Base-by-base conservation (phyloP, 352 stramenopile species). In the Phytopythium oedochilum region DNA sequence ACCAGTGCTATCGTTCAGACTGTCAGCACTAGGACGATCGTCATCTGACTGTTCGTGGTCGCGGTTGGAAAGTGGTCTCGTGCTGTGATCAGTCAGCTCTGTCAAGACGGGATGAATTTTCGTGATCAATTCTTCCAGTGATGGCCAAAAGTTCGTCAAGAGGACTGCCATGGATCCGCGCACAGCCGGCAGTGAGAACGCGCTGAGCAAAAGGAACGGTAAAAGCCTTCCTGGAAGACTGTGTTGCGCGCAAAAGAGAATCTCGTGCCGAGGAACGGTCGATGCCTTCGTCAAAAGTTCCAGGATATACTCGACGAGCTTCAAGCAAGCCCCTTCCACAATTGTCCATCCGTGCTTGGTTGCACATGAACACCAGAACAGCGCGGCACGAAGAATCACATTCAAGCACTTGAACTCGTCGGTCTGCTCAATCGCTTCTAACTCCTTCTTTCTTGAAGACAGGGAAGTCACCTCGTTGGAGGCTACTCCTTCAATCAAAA, bases 321-420 rank as follows among this genome's bases (percentile, higher is more conserved):
- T 86, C 3, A 63, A 57, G 50, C 65, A 78, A 15, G 82, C 56
- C 4, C 67, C 62, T 55, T 90, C 62, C 22, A 89, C 59, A 15
- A 92, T 78, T 3, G 57, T 38, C 85, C 83, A 93, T 2, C 79
- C 69, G 38, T 70, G 58, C 18, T 60, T 55, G 4, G 59, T 75
- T 3, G 71, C 71, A 36, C 67, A 68, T 2, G 78, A 80, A 50
- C 79, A 90, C 85, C 85, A 95, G 46, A 76, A 93, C n/a, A 92
- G 64, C 18, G 70, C 61, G 10, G 79, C 75, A 8, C 85, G 85
- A 28, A 93, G 43, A 50, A 93, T 62, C 17, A 93, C 66, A 34
- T 92, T 92, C 5, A 95, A 55, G 43, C 81, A 93, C 55, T 88
- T 90, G 56, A 93, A 93, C 43, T 92, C 83, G 42, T 71, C 59